A percentile compares a stretch with the other conserved stretches of the same genome.
Conservation (phyloP, 2,329 filamentous ascomycete species). For the Arthrobotrys pseudoclavata region DNA sequence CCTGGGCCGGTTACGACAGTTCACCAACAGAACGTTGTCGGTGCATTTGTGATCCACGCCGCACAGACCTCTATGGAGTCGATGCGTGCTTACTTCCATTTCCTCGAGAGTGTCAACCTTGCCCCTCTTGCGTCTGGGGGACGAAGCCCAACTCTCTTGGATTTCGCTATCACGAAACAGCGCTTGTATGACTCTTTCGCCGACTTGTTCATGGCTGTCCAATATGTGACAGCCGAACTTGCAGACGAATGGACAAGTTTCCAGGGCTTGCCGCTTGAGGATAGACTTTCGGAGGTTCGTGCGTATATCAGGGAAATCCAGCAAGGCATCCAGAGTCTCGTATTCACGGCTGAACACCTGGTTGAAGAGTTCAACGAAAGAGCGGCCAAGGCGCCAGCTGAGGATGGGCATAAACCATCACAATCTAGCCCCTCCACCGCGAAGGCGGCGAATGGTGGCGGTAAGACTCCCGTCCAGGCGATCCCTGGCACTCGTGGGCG, state of each 20-base stretch:
- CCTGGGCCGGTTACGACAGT: constrained; percentile 86
- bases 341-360: constrained; percentile 87
- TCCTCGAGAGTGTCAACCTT: constrained; percentile 92
- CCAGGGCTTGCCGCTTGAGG: constrained; percentile 89
- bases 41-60: constrained; percentile 83
- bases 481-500: constrained; percentile 23
- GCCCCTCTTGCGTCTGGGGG: constrained; percentile 81
- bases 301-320: constrained; percentile 77
- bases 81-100: constrained; percentile 89
- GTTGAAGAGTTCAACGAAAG: constrained; percentile 71
- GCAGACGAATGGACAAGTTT: constrained; percentile 96
- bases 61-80: constrained; percentile 86
- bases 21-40: constrained; percentile 81
- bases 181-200: constrained; percentile 92
- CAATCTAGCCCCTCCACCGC: constrained; percentile 41
- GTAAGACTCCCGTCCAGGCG: constrained; percentile 31
- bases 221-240: constrained; percentile 89
- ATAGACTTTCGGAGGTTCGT: constrained; percentile 83
- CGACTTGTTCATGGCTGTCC: constrained; percentile 87
- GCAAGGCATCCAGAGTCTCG: constrained; percentile 86
- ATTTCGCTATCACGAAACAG: constrained; percentile 93
- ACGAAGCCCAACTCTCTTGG: constrained; percentile 85
- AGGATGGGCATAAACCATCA: constrained; percentile 60
- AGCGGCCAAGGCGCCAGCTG: constrained; percentile 54
- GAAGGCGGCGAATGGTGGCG: constrained; percentile 28